Evolutionary conservation across 371 early-diverging fungal genomes (phyloP).

Genomic region (Basidiobolus meristosporus): DNA sequence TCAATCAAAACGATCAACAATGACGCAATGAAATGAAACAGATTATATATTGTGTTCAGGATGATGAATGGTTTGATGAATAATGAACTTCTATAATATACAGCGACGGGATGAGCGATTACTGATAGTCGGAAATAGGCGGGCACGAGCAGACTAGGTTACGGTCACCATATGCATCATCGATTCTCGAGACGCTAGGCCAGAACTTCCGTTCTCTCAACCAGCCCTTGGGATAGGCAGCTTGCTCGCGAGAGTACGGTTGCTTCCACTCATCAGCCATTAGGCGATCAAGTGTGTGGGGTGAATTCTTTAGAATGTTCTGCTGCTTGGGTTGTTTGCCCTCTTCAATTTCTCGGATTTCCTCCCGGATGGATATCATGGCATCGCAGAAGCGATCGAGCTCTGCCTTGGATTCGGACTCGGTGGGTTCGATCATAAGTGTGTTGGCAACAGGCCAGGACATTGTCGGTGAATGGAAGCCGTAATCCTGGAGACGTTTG

Average conservation of each 20-base stretch:
- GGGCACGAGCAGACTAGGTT: conserved; percentile 86
- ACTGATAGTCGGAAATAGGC: conserved; percentile 21
- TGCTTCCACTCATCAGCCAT: conserved; percentile 56
- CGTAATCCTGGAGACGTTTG: conserved; percentile 94
- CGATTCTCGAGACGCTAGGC: conserved; percentile 79
- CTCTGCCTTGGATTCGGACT: conserved; percentile 81
- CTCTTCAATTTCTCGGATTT: conserved; percentile 71
- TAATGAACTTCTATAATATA: no score
- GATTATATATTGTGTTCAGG: no score
- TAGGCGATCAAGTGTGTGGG: conserved; percentile 66
- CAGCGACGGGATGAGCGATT: no score
- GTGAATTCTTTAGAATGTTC: conserved; percentile 75
- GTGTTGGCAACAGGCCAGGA: conserved; percentile 96
- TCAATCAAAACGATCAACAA: no score
- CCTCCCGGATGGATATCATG: conserved; percentile 81
- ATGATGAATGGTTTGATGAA: no score
- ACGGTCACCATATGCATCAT: conserved; percentile 89
- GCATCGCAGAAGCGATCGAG: conserved; percentile 94
- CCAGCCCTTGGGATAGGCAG: conserved; percentile 77
- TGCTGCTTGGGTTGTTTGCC: conserved; percentile 62
- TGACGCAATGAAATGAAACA: no score
- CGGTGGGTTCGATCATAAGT: conserved; percentile 97
- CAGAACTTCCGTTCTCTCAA: conserved; percentile 84
- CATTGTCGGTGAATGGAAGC: conserved; percentile 97
- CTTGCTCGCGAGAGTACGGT: conserved; percentile 64